Evolutionary conservation across 177 flowering plant species (phyloP).

Genomic region (Vitis hybrid): DNA sequence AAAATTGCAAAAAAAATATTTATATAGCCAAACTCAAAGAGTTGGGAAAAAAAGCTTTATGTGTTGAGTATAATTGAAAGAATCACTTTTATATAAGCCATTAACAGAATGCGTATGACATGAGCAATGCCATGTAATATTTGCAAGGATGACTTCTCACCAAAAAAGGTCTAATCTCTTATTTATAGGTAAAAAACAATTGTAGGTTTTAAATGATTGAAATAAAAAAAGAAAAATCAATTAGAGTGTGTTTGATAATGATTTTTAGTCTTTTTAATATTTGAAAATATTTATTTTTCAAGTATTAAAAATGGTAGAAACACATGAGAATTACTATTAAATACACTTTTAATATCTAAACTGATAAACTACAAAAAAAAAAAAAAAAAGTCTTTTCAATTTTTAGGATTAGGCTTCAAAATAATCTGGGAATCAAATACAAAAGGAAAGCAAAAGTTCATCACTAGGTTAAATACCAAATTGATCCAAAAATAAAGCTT

Average conservation of each 20-base stretch:
- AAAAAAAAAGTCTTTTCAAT: constrained; percentile 85
- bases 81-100: too few species aligned
- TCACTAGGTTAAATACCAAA: neutral
- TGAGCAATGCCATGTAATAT: too few species aligned
- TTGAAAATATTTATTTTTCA: too few species aligned
- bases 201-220: neutral
- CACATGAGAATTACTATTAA: too few species aligned
- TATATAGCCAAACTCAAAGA: too few species aligned
- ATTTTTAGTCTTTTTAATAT: too few species aligned
- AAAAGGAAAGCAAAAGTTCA: neutral
- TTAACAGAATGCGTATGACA: too few species aligned
- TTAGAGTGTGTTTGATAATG: neutral
- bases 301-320: accelerated
- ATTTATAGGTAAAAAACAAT: too few species aligned
- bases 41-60: too few species aligned
- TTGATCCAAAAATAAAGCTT: neutral
- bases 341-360: constrained; percentile 48
- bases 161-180: neutral
- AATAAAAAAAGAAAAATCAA: neutral
- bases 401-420: constrained; percentile 95
- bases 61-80: too few species aligned
- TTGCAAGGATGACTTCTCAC: neutral
- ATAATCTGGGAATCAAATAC: constrained; percentile 62
- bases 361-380: constrained; percentile 75
- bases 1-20: too few species aligned